phyloP scores from a whole-genome alignment of 2,329 filamentous ascomycete genomes.

The Domatiomyces catenatus region DNA sequence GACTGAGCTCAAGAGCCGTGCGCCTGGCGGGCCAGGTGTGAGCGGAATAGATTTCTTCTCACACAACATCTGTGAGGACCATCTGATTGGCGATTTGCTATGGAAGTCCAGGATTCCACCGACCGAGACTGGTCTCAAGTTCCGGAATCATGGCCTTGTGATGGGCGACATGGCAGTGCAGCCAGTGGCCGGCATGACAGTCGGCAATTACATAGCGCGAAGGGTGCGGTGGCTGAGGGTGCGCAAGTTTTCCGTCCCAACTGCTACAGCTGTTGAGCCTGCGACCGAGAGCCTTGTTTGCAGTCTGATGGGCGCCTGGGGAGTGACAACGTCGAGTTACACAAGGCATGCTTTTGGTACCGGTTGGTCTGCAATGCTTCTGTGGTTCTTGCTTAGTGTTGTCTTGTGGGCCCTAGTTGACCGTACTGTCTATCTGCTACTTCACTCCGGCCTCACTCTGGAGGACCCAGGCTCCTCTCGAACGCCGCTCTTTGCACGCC shows the following conservation, averaged over 20 bases:
- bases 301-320: slow-evolving; percentile 64
- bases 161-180: slow-evolving; percentile 80
- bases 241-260: slow-evolving; percentile 79
- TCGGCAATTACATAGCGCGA: slow-evolving; percentile 61
- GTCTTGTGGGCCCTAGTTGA: slow-evolving; percentile 60
- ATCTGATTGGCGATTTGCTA: slow-evolving; percentile 80
- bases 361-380: slow-evolving; percentile 52
- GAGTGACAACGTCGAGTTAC: slow-evolving; percentile 52
- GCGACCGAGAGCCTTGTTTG: slow-evolving; percentile 81
- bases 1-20: slow-evolving; percentile 29
- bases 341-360: slow-evolving; percentile 36
- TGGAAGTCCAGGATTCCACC: slow-evolving; percentile 53
- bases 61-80: slow-evolving; percentile 92
- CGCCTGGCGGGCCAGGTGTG: slow-evolving; percentile 27
- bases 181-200: slow-evolving; percentile 68
- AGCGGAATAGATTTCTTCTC: slow-evolving; percentile 82
- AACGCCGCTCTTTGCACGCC: slow-evolving; percentile 57
- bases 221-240: slow-evolving; percentile 83
- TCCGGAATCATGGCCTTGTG: slow-evolving; percentile 65
- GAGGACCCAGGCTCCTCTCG: slow-evolving; percentile 34
- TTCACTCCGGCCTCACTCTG: slow-evolving; percentile 60
- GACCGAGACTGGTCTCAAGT: slow-evolving; percentile 21
- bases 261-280: slow-evolving; percentile 81
- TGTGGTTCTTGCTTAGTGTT: slow-evolving; percentile 53
- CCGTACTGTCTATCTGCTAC: slow-evolving; percentile 52